Conservation (phyloP, 345 rosid genomes). For the Heritiera fomes region DNA sequence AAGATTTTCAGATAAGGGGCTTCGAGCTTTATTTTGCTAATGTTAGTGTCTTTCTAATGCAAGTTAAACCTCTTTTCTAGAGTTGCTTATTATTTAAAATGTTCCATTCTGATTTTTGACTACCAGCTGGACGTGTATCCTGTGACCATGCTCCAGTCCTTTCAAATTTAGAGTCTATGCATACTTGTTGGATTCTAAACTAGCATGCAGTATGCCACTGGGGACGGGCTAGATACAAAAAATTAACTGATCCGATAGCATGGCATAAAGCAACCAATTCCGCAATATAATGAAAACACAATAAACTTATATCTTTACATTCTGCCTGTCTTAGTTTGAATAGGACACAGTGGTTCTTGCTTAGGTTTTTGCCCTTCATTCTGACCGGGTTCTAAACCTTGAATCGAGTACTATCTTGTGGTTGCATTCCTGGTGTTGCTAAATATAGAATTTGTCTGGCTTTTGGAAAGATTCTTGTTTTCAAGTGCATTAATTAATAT, state of each 20-base stretch:
- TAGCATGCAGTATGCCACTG: neutral
- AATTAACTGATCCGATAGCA: neutral
- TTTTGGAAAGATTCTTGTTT: neutral
- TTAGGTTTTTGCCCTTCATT: neutral
- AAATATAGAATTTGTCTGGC: neutral
- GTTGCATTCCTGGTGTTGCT: neutral
- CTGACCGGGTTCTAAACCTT: neutral
- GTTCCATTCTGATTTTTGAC: neutral
- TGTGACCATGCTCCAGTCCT: neutral
- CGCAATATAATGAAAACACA: neutral
- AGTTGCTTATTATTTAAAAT: neutral
- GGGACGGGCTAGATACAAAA: neutral
- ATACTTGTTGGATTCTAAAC: neutral
- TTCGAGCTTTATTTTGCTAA: neutral
- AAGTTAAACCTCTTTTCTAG: neutral
- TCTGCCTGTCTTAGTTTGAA: neutral
- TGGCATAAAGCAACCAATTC: neutral
- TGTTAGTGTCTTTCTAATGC: neutral
- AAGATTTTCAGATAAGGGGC: neutral
- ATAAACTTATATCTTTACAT: neutral
- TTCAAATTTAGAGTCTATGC: constrained; percentile 4
- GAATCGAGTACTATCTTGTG: neutral
- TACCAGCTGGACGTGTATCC: neutral
- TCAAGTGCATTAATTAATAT: neutral
- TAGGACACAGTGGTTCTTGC: neutral